A percentile compares a stretch with the other conserved stretches of the same genome.
phyloP scores from a whole-genome alignment of 2,329 filamentous ascomycete genomes.

The Celoporthe dispersa region DNA sequence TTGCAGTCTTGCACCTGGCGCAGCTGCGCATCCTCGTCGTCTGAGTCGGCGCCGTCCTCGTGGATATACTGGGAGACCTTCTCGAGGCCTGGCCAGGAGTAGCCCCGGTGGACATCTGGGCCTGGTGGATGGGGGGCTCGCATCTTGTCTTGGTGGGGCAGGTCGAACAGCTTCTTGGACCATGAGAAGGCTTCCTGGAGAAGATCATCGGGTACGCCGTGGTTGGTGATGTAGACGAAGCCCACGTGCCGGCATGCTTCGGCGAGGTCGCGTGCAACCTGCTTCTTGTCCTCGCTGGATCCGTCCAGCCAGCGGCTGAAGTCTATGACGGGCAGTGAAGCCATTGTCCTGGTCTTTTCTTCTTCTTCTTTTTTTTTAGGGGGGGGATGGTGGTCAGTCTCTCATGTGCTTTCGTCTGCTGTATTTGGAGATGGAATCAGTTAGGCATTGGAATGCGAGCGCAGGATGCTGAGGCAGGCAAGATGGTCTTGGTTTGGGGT shows the following conservation, averaged over 20 bases:
- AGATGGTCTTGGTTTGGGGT: not conserved
- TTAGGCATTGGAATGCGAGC: not conserved
- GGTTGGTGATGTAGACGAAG: conserved; percentile 43
- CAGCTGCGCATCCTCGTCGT: conserved; percentile 25
- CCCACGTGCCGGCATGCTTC: conserved; percentile 40
- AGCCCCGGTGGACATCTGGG: conserved; percentile 31
- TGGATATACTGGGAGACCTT: conserved; percentile 34
- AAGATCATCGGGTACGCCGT: conserved; percentile 40
- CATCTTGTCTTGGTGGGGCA: conserved; percentile 41
- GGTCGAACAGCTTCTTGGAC: conserved; percentile 39
- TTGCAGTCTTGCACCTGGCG: conserved; percentile 31
- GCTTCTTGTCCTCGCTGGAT: conserved; percentile 15
- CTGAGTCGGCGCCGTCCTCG: conserved; percentile 24
- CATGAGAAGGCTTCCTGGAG: conserved; percentile 41
- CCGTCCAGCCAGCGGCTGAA: conserved; percentile 27
- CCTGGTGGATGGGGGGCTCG: conserved; percentile 41
- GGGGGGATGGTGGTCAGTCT: too few relatives aligned
- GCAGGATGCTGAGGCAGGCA: not conserved
- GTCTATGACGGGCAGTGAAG: conserved; percentile 27
- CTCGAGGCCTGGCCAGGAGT: conserved; percentile 34
- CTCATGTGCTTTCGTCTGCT: too few relatives aligned
- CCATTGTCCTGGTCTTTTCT: conserved; percentile 1
- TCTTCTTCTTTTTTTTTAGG: not conserved
- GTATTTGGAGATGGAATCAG: too few relatives aligned
- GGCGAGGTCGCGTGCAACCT: conserved; percentile 23